Base-by-base conservation (phyloP, 1,284 basidiomycete species). In the Neotropicomus parvogracilis region DNA sequence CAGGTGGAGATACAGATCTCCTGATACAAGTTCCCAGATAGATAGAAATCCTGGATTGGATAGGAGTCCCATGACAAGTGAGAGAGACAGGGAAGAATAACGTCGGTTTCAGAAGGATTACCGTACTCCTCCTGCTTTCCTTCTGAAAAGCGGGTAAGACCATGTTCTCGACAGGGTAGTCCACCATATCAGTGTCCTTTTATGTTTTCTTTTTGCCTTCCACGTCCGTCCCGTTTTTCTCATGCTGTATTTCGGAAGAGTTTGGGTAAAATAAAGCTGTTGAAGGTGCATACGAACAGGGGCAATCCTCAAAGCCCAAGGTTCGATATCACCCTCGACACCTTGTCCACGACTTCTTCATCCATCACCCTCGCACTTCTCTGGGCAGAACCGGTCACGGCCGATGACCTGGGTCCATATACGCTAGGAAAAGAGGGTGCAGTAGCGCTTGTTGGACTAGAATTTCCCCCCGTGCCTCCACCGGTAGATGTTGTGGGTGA, bases 381-480 rank as follows among this genome's bases (percentile, higher is more conserved):
- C 46, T 76, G 74, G 28, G 66, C 61, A 40, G 73, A 70, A 26
- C 77, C 74, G 35, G 77, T 72, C 27, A 78, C 72, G 7, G 75
- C 71, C 32, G 75, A 72, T 31, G 71, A 65, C 14, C 79, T 77
- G 4, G 81, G 80, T 0, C 79, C 85, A 59, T 89, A 89, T 11
- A 91, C 88, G 57, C 86, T 89, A 9, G 88, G 88, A 72, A 91
- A 91, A 10, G 79, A 83, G 37, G 87, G 88, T 12, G 82, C 82
- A 10, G 83, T 85, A 19, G 74, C 80, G 28, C 85, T 87, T 11
- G 78, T 80, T 20, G 87, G 85, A 59, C 85, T 86, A 28, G 85
- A 85, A 49, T 83, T 83, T 2, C 75, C 82, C 17, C 79, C 80
- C 0, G 80, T 82, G 43, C 83, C 83, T 59, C 79, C 63, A 2